These are phyloP conservation scores for Sutorius eximius DNA, from an alignment of 1,284 basidiomycete species.

Conservation along the genomic window DNA sequence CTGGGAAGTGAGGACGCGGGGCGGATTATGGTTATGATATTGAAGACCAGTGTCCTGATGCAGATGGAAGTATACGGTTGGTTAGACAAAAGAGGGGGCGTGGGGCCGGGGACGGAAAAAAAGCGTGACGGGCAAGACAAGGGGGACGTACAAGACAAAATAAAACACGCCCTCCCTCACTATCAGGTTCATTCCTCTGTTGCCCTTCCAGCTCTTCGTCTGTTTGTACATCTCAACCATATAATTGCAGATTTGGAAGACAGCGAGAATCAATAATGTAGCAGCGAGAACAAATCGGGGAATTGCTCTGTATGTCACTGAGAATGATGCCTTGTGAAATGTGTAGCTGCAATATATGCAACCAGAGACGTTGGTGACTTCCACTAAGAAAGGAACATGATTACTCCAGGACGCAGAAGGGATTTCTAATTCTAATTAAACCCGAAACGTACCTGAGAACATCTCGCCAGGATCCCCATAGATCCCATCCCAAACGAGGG, in stretches of 20 bases:
- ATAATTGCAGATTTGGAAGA: conserved; percentile 2
- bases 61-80: not conserved
- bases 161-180: conserved; percentile 17
- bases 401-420: not conserved
- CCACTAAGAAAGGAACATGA: not conserved
- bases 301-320: conserved; percentile 7
- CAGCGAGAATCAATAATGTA: conserved; percentile 10
- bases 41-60: conserved; percentile 6
- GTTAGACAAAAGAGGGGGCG: not conserved
- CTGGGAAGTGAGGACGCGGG: not conserved
- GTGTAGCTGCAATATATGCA: conserved; percentile 5
- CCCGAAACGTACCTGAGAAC: conserved; percentile 1
- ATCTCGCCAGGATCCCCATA: conserved; percentile 1
- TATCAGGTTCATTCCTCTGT: conserved; percentile 6
- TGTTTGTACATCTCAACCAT: conserved; percentile 9
- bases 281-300: conserved; percentile 8
- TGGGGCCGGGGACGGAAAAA: too few species aligned
- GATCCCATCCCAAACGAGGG: conserved; percentile 4
- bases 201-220: conserved; percentile 15
- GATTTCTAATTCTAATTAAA: too few species aligned
- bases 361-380: not conserved
- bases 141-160: conserved; percentile 16
- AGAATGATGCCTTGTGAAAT: not conserved
- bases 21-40: not conserved
- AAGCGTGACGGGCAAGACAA: not conserved